Evolutionary conservation across 2,329 filamentous ascomycete species (phyloP).

Genomic region (Emydomyces testavorans): DNA sequence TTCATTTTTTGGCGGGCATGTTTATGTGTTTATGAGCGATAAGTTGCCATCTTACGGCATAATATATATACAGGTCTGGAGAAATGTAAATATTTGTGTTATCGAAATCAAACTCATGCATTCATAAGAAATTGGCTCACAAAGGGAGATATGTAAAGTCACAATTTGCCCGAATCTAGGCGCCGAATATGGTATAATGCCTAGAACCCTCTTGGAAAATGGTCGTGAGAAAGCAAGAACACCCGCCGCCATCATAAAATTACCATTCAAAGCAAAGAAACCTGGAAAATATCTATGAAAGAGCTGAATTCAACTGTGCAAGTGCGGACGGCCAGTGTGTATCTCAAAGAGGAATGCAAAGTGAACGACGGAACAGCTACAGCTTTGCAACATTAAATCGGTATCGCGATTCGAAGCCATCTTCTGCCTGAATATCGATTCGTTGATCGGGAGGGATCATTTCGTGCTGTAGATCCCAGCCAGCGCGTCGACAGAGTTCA

Average conservation of each 20-base stretch:
- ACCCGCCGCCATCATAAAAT: neutral
- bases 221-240: too few relatives aligned
- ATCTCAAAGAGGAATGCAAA: too few relatives aligned
- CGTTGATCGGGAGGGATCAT: conserved; percentile 63
- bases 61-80: neutral
- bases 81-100: neutral
- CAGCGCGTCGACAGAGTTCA: conserved; percentile 69
- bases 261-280: neutral
- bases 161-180: neutral
- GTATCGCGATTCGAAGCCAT: conserved; percentile 39
- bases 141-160: neutral
- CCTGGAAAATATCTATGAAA: neutral
- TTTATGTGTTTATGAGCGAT: too few relatives aligned
- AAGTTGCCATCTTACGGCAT: neutral
- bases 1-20: too few relatives aligned
- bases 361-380: neutral
- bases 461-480: conserved; percentile 69
- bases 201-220: too few relatives aligned
- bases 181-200: neutral
- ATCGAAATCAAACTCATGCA: neutral
- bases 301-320: too few relatives aligned
- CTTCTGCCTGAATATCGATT: conserved; percentile 44
- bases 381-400: conserved; percentile 28
- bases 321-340: too few relatives aligned
- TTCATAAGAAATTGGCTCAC: neutral